These are phyloP conservation scores for Penicillium sp. DNA, from an alignment of 2,329 filamentous ascomycete species.

Conservation along the genomic window DNA sequence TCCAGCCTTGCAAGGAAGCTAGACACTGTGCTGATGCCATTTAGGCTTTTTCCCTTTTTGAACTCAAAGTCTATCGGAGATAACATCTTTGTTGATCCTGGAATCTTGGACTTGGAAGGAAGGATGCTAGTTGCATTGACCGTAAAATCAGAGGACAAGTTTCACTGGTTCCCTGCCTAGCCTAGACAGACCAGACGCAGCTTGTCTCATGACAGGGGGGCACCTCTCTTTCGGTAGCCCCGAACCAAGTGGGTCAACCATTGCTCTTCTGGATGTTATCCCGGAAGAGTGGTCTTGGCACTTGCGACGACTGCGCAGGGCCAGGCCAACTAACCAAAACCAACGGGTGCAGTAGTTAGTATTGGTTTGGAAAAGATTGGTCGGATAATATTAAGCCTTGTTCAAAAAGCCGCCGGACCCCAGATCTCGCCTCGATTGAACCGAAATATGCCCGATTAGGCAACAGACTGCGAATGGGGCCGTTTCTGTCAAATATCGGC, in stretches of 20 bases:
- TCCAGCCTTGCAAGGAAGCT: background rate
- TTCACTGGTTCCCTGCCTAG: too few relatives aligned
- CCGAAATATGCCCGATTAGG: too few relatives aligned
- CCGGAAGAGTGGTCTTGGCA: background rate
- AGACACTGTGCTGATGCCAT: background rate
- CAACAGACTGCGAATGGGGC: too few relatives aligned
- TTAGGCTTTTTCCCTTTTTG: background rate
- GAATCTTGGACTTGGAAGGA: background rate
- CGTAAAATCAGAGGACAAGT: too few relatives aligned
- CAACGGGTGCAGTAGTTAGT: background rate
- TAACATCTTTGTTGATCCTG: conserved; percentile 1
- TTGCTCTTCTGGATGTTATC: background rate
- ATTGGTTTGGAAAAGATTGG: background rate
- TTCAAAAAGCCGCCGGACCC: too few relatives aligned
- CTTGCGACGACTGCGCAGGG: background rate
- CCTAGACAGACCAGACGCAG: too few relatives aligned
- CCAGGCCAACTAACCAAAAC: background rate
- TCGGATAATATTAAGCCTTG: background rate
- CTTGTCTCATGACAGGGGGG: conserved; percentile 4
- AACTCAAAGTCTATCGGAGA: background rate
- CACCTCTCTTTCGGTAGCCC: background rate
- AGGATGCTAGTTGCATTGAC: too few relatives aligned
- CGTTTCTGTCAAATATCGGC: too few relatives aligned
- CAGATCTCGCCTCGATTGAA: too few relatives aligned
- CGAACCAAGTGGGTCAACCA: background rate